Evolutionary conservation across 1,284 basidiomycete genomes (phyloP).

Genomic region (Schizopora paradoxa): DNA sequence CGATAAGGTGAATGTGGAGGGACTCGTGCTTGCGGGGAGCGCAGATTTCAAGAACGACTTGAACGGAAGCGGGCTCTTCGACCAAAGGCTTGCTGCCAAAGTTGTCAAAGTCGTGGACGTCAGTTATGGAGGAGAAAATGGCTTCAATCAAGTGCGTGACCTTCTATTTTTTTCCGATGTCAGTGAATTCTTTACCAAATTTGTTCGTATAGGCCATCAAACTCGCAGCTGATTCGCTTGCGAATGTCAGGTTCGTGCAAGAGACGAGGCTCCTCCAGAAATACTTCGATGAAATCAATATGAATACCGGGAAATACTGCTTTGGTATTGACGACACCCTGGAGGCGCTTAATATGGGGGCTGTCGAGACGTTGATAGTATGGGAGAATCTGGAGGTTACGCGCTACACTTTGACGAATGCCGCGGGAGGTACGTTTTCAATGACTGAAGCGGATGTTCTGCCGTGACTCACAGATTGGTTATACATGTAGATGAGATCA

Average conservation of each 20-base stretch:
- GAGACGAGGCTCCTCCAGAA: conserved; percentile 97
- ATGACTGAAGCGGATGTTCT: neutral
- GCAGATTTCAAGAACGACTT: conserved; percentile 99
- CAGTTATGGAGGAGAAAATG: conserved; percentile 98
- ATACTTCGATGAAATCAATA: conserved; percentile 99
- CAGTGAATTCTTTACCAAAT: neutral
- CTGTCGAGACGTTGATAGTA: conserved; percentile 95
- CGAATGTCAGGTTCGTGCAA: conserved; percentile 99
- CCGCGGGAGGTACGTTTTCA: conserved; percentile 67
- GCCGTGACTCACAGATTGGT: conserved; percentile 4
- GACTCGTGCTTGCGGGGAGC: conserved; percentile 94
- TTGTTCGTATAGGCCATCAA: conserved; percentile 77
- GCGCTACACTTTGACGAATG: conserved; percentile 82
- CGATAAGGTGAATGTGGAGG: conserved; percentile 98
- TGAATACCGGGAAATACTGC: conserved; percentile 96
- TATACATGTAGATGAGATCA: conserved; percentile 61
- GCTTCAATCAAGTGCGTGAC: conserved; percentile 86
- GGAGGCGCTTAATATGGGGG: conserved; percentile 94
- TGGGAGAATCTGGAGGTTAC: conserved; percentile 96
- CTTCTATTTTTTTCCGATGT: neutral
- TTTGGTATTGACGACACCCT: conserved; percentile 98
- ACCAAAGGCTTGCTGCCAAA: conserved; percentile 82
- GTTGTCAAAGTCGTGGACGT: conserved; percentile 98
- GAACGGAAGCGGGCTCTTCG: conserved; percentile 95
- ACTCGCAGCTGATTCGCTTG: conserved; percentile 89